Percentiles rank a stretch among this genome's conserved stretches.
Conservation (phyloP, 208 protist genomes). For the Leishmania tropica region DNA sequence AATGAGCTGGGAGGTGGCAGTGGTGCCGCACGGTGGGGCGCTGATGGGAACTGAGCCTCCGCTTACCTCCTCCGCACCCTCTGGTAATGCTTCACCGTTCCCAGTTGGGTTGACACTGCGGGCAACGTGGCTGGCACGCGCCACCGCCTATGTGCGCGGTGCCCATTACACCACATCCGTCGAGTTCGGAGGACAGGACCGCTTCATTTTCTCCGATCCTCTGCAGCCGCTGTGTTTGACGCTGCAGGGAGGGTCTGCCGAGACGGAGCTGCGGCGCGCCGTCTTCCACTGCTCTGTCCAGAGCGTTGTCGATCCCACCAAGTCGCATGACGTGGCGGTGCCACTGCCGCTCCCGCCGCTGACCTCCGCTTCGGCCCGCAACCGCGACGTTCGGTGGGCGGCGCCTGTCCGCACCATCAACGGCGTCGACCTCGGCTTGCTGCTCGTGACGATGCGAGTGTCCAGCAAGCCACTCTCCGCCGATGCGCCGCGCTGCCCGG, state of each 20-base stretch:
- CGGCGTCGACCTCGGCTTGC: conserved; percentile 67
- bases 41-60: conserved; percentile 13
- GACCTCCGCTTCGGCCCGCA: conserved; percentile 35
- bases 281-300: conserved; percentile 79
- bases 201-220: conserved; percentile 37
- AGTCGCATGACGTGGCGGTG: conserved; percentile 60
- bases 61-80: not conserved
- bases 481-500: conserved; percentile 46
- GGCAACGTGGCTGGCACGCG: conserved; percentile 66
- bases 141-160: conserved; percentile 40
- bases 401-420: conserved; percentile 61
- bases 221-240: conserved; percentile 38
- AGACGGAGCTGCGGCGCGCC: conserved; percentile 21
- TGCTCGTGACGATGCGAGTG: conserved; percentile 64
- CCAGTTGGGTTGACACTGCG: conserved; percentile 78
- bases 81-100: conserved; percentile 16
- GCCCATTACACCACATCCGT: conserved; percentile 71
- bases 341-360: conserved; percentile 66
- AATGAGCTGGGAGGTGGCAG: conserved; percentile 67
- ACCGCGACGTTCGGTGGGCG: conserved; percentile 81
- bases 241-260: conserved; percentile 24
- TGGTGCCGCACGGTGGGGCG: conserved; percentile 73
- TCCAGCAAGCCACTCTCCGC: conserved; percentile 56
- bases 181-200: conserved; percentile 65
- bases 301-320: conserved; percentile 41